A percentile compares a stretch with the other conserved stretches of the same genome.
phyloP scores from a whole-genome alignment of 208 protist species.

The Wallacemonas collosoma region DNA sequence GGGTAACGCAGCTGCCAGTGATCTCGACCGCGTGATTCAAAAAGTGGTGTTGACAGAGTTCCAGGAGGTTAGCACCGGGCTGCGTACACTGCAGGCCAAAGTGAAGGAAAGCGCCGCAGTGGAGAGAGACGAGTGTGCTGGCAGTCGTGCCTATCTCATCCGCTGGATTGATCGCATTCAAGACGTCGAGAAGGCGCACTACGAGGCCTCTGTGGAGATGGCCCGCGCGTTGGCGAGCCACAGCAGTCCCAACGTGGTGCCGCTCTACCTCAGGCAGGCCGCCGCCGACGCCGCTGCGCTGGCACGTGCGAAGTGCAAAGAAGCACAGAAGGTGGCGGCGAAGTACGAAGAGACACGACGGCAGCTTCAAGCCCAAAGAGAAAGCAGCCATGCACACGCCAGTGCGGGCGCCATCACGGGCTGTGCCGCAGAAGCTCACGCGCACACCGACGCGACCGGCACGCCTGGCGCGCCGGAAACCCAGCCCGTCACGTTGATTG shows the following conservation, averaged over 20 bases:
- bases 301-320: background rate
- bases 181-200: conserved; percentile 58
- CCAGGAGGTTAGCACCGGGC: conserved; percentile 48
- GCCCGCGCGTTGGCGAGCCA: conserved; percentile 32
- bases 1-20: conserved; percentile 37
- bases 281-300: background rate
- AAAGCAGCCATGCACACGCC: background rate
- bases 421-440: background rate
- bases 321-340: background rate
- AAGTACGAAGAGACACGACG: background rate
- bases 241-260: conserved; percentile 22
- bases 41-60: conserved; percentile 52
- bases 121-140: background rate
- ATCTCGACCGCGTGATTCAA: conserved; percentile 46
- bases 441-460: background rate
- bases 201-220: conserved; percentile 42
- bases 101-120: background rate
- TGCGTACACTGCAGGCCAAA: conserved; percentile 48
- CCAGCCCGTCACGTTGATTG: background rate
- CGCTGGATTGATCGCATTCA: conserved; percentile 68
- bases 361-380: background rate
- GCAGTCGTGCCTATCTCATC: conserved; percentile 20
- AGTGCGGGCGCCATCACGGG: background rate
- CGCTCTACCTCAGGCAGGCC: background rate
- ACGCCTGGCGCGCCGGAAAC: too few species aligned